Evolutionary conservation across 108 stramenopile species (phyloP), one percentile per base, ranked within the genome.

Genomic region (Hondaea fermentalgiana): DNA sequence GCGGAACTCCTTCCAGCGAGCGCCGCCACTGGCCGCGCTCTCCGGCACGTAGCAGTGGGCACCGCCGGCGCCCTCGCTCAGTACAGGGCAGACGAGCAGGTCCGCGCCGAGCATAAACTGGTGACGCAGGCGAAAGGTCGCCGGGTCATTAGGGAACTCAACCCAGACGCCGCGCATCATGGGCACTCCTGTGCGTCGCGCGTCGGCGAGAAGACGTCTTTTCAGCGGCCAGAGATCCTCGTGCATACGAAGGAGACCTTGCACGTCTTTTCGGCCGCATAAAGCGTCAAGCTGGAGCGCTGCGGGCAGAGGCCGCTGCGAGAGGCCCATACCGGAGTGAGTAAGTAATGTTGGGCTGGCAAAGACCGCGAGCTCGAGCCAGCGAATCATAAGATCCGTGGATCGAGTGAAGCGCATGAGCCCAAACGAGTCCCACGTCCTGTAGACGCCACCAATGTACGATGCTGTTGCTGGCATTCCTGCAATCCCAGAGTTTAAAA

Each of bases 351-450:
- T 25, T 16, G 76, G 49, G 76, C 51, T 53, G 10, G 76, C 76
- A 83, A 83, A 83, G 76, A 83, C 76, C 51, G 76, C 45, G 23
- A 83, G 45, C 76, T 83, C 76, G n/a, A 83, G 51, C 76, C 76
- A 83, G 76, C 76, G 76, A 35, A 83, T 53, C n/a, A 83, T 47
- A 3, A 83, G 76, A 14, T 83, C 76, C 2, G 45, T 8, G n/a
- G 76, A 25, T 0, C 76, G 76, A 8, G 51, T 19, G n/a, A 83
- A 53, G 2, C 76, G 76, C 49, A 83, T 53, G 10, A 83, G 51
- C 43, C 76, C 76, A 35, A 83, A 83, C 45, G 76, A 47, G 76
- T 83, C 76, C 51, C 76, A 53, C 51, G 76, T 53, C 16, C 51
- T 1, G 23, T 53, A 83, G 25, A 83, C 76, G n/a, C 76, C 76